These are phyloP conservation scores for Syzygium aqueum DNA, from an alignment of 345 rosid genomes.

Conservation along the genomic window DNA sequence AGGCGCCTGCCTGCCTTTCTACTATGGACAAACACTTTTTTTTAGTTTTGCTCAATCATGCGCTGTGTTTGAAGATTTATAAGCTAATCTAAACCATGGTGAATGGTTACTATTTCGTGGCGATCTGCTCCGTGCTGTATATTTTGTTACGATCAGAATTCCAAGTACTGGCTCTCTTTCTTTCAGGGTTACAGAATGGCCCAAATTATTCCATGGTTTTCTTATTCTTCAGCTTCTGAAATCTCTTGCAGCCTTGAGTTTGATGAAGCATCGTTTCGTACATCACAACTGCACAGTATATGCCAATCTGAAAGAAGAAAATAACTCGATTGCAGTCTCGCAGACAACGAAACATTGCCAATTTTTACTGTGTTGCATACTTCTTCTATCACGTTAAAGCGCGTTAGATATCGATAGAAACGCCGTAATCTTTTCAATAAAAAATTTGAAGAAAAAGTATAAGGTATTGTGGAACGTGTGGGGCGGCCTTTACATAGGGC, in stretches of 20 bases:
- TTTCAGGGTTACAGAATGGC: neutral
- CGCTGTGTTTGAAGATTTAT: neutral
- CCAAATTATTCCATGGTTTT: too few relatives aligned
- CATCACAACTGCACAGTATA: neutral
- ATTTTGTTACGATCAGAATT: neutral
- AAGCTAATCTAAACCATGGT: neutral
- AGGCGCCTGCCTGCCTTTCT: neutral
- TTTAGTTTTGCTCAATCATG: neutral
- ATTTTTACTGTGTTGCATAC: fast-evolving
- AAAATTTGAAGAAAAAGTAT: neutral
- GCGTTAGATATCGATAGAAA: fast-evolving
- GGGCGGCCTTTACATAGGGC: neutral
- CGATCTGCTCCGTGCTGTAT: neutral
- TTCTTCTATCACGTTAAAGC: neutral
- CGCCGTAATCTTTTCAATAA: neutral
- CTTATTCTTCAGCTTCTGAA: neutral
- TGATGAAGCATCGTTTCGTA: neutral
- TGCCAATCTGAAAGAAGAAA: neutral
- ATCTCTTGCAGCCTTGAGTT: neutral
- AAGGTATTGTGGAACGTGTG: neutral
- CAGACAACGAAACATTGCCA: fast-evolving
- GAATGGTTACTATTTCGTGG: neutral
- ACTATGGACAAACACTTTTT: neutral
- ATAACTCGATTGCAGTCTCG: fast-evolving
- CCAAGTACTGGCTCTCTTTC: neutral